Evolutionary conservation across 2,329 filamentous ascomycete genomes (phyloP).

Genomic region (Ophiocordyceps robertsii): DNA sequence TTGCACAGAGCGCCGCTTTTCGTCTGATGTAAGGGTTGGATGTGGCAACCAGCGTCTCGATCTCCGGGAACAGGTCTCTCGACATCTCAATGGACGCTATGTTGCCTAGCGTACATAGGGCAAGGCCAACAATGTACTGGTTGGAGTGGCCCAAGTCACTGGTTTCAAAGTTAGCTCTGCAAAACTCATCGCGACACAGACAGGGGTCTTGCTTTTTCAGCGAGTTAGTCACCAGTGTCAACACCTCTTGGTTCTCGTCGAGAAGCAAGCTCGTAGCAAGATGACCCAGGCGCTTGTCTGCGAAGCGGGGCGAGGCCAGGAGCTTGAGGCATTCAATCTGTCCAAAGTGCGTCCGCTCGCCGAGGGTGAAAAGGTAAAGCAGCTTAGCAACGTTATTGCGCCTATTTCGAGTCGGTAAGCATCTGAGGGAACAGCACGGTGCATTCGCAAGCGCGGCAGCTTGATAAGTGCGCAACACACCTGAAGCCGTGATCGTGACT

Average conservation of each 20-base stretch:
- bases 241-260: conserved; percentile 96
- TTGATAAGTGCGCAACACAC: conserved; percentile 32
- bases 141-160: conserved; percentile 96
- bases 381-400: conserved; percentile 98
- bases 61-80: conserved; percentile 88
- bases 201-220: conserved; percentile 66
- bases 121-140: conserved; percentile 94
- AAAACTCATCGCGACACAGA: neutral
- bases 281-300: conserved; percentile 92
- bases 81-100: conserved; percentile 99
- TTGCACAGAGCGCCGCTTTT: conserved; percentile 96
- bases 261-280: conserved; percentile 89
- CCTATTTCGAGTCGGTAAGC: conserved; percentile 29
- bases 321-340: conserved; percentile 99
- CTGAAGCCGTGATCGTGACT: conserved; percentile 82
- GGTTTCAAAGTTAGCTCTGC: conserved; percentile 5
- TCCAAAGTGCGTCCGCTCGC: conserved; percentile 94
- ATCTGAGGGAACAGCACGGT: neutral
- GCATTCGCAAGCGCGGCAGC: neutral
- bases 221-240: conserved; percentile 95
- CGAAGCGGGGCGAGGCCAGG: conserved; percentile 89
- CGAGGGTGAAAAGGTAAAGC: conserved; percentile 93
- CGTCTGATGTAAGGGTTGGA: conserved; percentile 96
- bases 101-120: conserved; percentile 90
- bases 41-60: conserved; percentile 82